Evolutionary conservation across 441 rosid genomes (phyloP), one percentile per base, ranked within the genome.

Genomic region (Populus hybrid): DNA sequence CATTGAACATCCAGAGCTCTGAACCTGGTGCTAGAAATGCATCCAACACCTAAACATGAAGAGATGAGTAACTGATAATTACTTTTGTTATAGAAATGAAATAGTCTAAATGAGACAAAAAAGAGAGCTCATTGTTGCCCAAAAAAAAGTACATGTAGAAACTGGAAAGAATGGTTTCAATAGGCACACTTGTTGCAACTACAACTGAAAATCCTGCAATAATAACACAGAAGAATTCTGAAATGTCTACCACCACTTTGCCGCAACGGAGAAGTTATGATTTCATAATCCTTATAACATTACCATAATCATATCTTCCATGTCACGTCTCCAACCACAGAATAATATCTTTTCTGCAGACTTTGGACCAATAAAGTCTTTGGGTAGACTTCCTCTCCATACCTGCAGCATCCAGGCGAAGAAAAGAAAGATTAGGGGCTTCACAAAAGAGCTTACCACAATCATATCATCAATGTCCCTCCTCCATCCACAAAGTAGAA

Each of bases 401-500:
- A 90, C 93, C 93, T 91, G 92, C 90, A 87, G 87, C 85, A 87
- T 85, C 82, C 86, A 86, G 82, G 86, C 16, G 84, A 86, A 87
- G 81, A 83, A 74, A 85, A 82, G 81, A 86, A 78, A 67, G 83
- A 89, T 89, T 89, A 88, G 93, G 92, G 88, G 92, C 90, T 81
- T 83, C 78, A 78, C 70, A 68, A 86, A 84, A 80, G 88, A 88
- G 82, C 92, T 88, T 86, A 91, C 92, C 95, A 85, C 95, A 77
- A 89, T 90, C 95, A 90, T 91, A 91, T 91, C 93, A 91, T 90
- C 93, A 86, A 91, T 59, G 90, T 90, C 95, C 83, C 95, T 90
- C 90, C 93, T 88, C 93, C 95, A 91, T 90, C 95, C 92, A 90
- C 92, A 90, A 82, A 90, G 91, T 86, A 91, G 95, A 88, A 91